Percentiles rank a stretch among this genome's conserved stretches.
Conservation (phyloP, 306 rosid genomes). For the Luffa acutangula region DNA sequence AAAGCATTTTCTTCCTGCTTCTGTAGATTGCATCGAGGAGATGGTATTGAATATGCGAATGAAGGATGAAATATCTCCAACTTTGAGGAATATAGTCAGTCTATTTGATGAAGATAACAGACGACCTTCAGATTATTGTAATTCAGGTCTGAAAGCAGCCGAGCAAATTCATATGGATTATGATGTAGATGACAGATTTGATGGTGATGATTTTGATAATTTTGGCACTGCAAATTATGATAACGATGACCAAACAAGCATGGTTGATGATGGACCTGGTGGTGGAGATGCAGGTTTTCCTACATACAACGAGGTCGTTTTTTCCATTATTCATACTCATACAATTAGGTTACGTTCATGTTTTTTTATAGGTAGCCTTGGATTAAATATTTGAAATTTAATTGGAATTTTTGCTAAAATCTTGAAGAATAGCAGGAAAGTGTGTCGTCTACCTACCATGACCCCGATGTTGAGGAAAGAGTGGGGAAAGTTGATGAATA, state of each 20-base stretch:
- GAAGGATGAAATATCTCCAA: slow-evolving; percentile 87
- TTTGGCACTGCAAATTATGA: slow-evolving; percentile 48
- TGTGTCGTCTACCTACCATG: slow-evolving; percentile 37
- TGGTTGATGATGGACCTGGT: slow-evolving; percentile 37
- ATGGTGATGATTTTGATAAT: slow-evolving; percentile 37
- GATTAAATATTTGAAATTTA: slow-evolving; percentile 6
- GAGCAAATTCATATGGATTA: slow-evolving; percentile 29
- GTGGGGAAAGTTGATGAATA: slow-evolving; percentile 57
- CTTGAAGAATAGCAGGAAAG: slow-evolving; percentile 40
- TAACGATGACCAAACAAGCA: slow-evolving; percentile 37
- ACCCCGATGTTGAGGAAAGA: slow-evolving; percentile 39
- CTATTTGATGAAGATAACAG: slow-evolving; percentile 67
- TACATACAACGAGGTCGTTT: slow-evolving; percentile 54
- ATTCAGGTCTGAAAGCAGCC: slow-evolving; percentile 22
- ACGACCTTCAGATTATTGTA: slow-evolving; percentile 51
- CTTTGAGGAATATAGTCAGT: slow-evolving; percentile 53
- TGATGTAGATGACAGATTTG: slow-evolving; percentile 36
- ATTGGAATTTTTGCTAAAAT: slow-evolving; percentile 14
- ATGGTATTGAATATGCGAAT: slow-evolving; percentile 49
- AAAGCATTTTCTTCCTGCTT: slow-evolving; percentile 1
- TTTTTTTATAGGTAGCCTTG: not conserved
- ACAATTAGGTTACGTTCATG: not conserved
- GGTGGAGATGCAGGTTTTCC: slow-evolving; percentile 52
- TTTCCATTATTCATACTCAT: not conserved
- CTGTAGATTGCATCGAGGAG: slow-evolving; percentile 64